Evolutionary conservation across 805 yeast genomes (phyloP), one percentile per base, ranked within the genome.

Genomic region (Candida silvicultrix): DNA sequence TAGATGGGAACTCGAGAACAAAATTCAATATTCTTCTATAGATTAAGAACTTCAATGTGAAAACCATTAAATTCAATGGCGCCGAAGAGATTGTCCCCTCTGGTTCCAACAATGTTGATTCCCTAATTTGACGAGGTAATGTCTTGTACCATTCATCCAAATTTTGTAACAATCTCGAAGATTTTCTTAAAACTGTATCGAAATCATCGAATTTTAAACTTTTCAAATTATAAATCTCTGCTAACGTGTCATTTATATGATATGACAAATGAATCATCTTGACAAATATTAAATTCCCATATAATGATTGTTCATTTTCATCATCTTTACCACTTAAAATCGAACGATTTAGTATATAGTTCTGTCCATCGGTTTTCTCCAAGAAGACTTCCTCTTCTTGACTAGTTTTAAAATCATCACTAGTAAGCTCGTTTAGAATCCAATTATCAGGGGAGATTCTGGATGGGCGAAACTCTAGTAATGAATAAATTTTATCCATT

Each of bases 381-480:
- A 57, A 47, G 46, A 49, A 43, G 35, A 51, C 49, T 41, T 53
- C 56, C n/a, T 49, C 56, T 19, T 51, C 45, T 12, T 44, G 44
- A 25, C 51, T 59, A 21, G 47, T 41, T 39, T 42, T 52, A 42
- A 59, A 60, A 45, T 53, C 63, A 15, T 48, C 47, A 7, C 47
- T 42, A 6, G 44, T 40, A 19, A 56, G 41, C 37, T 49, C 54
- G 21, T 53, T 57, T 38, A 55, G 37, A 4, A 54, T 45, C 63
- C 66, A 63, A 49, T 58, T 54, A 28, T 57, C 50, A 9, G 57
- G 47, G 28, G 40, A 42, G 0, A 60, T 57, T 37, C 55, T 49
- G 18, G 59, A 54, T 15, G 60, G 56, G 41, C 56, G 52, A 25
- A 54, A 55, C 42, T 60, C 64, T 42, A 60, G 43, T 28, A 63